These are phyloP conservation scores for Starmerella stellata DNA, from an alignment of 805 yeast species.

Conservation along the genomic window DNA sequence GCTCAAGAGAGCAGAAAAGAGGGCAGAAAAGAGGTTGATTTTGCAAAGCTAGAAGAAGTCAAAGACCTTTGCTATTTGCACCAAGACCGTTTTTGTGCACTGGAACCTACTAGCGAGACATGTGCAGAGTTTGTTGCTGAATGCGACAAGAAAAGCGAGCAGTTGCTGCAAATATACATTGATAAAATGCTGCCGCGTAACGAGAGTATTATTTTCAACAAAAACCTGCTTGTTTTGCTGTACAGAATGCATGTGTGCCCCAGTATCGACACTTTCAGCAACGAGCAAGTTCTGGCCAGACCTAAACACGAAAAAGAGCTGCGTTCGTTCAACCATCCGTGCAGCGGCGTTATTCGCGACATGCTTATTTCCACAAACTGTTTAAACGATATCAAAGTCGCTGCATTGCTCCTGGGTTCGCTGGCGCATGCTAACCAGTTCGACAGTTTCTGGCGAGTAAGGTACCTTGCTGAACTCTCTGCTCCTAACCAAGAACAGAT, in stretches of 20 bases:
- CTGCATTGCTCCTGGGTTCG: conserved; percentile 18
- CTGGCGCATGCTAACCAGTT: conserved; percentile 18
- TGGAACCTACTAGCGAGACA: conserved; percentile 5
- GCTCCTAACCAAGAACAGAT: conserved; percentile 13
- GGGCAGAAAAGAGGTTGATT: conserved; percentile 17
- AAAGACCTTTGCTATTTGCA: conserved; percentile 19
- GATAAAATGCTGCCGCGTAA: conserved; percentile 17
- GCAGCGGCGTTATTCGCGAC: conserved; percentile 6
- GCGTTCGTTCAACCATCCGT: conserved; percentile 5
- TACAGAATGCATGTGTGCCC: conserved; percentile 18
- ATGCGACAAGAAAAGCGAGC: conserved; percentile 17
- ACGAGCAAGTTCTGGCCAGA: conserved; percentile 13
- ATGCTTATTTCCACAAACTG: conserved; percentile 8
- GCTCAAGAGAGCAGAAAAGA: conserved; percentile 19
- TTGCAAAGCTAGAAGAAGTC: conserved; percentile 18
- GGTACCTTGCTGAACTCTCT: conserved; percentile 14
- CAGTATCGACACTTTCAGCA: conserved; percentile 10
- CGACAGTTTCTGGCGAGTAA: conserved; percentile 21
- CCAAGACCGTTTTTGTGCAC: conserved; percentile 14
- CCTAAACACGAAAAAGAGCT: conserved; percentile 11
- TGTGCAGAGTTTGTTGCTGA: conserved; percentile 12
- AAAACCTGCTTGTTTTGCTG: conserved; percentile 15
- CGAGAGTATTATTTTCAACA: conserved; percentile 12
- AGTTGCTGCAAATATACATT: conserved; percentile 15
- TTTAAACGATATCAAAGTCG: conserved; percentile 7